Base-by-base conservation (phyloP, 805 yeast species). In the Teunomyces lycoperdinae region DNA sequence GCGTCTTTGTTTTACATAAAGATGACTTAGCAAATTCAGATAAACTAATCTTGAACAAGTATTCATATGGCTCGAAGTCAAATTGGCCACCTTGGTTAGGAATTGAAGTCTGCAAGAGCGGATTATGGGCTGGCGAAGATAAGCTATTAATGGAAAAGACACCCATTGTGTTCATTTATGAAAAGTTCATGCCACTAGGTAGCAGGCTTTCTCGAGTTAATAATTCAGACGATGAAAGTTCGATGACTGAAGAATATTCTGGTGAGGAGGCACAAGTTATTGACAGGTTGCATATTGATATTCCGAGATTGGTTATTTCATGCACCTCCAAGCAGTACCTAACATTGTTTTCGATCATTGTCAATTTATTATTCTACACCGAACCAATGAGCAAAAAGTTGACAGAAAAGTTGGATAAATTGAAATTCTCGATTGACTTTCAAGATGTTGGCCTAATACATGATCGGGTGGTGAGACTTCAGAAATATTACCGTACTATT, bases 21-120 rank as follows among this genome's bases (percentile, higher is more conserved):
- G 72, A 73, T 5, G 81, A 80, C 17, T 35, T 58, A 5, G 50
- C 42, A 2, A 49, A 47, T 13, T 62, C 73, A 17, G 70, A 74
- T 4, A 73, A 73, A 44, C 57, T 75, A 8, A 71, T 74, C 29
- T 75, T 78, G 55, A 76, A 78, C 38, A 65, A 69, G 9, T 64
- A 67, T 9, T 68, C 78, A 2, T 90, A 89, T 65, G 94, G 96
- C 0, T 78, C 87, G 2, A 63, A 58, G 7, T 58, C 66, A 11
- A 69, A 70, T 14, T 91, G 97, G 97, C 97, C 97, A 2, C 95
- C 96, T 0, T 91, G 96, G 89, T 63, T 90, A 30, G 89, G 91
- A 1, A 62, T 80, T 42, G 96, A 89, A 57, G 71, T 84, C 17
- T 81, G 87, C 52, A 61, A 58, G 44, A 60, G 61, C 28, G 71